Conservation (phyloP, 805 yeast species). For the Kurtzmaniella fragi region DNA sequence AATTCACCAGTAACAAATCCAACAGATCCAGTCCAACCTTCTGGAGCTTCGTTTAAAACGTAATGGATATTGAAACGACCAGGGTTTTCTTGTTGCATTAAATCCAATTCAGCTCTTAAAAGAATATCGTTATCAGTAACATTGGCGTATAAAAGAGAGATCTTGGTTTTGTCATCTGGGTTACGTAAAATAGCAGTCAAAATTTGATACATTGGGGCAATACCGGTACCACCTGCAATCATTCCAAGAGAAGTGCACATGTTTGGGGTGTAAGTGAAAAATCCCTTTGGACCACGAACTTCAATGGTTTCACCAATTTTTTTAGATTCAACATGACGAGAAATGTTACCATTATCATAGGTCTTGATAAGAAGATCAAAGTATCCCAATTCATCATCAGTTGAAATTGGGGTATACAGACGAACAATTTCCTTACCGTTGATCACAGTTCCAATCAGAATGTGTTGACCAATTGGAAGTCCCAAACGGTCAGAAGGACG, state of each 20-base stretch:
- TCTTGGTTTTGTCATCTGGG: slow-evolving; percentile 74
- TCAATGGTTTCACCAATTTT: slow-evolving; percentile 74
- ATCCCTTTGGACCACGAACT: slow-evolving; percentile 89
- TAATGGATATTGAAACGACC: slow-evolving; percentile 62
- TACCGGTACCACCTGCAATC: slow-evolving; percentile 98
- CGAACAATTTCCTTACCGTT: slow-evolving; percentile 77
- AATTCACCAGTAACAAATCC: slow-evolving; percentile 82
- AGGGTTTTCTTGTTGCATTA: slow-evolving; percentile 50
- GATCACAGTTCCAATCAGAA: slow-evolving; percentile 70
- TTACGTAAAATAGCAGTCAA: slow-evolving; percentile 74
- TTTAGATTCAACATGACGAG: slow-evolving; percentile 65
- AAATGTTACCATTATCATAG: slow-evolving; percentile 80
- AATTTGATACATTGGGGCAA: slow-evolving; percentile 93
- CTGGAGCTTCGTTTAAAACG: slow-evolving; percentile 70
- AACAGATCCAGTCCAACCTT: slow-evolving; percentile 66
- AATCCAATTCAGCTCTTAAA: slow-evolving; percentile 74
- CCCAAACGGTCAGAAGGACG: slow-evolving; percentile 70
- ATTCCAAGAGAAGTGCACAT: slow-evolving; percentile 70
- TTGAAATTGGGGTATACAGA: slow-evolving; percentile 86
- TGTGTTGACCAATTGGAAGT: slow-evolving; percentile 92
- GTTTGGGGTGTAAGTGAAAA: slow-evolving; percentile 76
- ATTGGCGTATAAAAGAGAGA: slow-evolving; percentile 75
- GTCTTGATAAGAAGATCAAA: slow-evolving; percentile 84
- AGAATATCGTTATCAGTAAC: slow-evolving; percentile 76
- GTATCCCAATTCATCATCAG: slow-evolving; percentile 72